Evolutionary conservation across 2,329 filamentous ascomycete species (phyloP).

Genomic region (Phyllosticta paracitricarpa): DNA sequence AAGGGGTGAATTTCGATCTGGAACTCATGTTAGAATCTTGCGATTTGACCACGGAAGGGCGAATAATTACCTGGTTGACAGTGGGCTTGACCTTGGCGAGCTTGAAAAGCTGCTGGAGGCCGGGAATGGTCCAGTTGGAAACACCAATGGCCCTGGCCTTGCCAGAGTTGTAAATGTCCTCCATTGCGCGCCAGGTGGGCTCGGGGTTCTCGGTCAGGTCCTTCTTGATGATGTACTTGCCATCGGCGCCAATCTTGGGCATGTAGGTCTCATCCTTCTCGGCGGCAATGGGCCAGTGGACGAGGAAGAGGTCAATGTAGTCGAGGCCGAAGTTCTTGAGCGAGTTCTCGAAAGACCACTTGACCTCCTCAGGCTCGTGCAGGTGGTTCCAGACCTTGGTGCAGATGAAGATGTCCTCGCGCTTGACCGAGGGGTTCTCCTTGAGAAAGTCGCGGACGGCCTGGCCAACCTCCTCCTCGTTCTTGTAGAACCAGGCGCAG

Average conservation of each 20-base stretch:
- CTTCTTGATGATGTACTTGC: slow-evolving; percentile 54
- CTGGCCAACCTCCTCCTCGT: slow-evolving; percentile 60
- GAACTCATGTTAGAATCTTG: neutral
- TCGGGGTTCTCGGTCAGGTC: slow-evolving; percentile 57
- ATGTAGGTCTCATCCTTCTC: slow-evolving; percentile 43
- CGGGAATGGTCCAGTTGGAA: slow-evolving; percentile 59
- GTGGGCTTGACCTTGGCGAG: slow-evolving; percentile 58
- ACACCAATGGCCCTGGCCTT: slow-evolving; percentile 59
- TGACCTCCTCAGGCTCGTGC: slow-evolving; percentile 48
- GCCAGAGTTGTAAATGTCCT: slow-evolving; percentile 51
- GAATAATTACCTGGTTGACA: slow-evolving; percentile 44
- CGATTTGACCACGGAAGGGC: neutral
- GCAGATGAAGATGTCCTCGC: slow-evolving; percentile 58
- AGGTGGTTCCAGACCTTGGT: slow-evolving; percentile 57
- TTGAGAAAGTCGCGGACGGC: slow-evolving; percentile 52
- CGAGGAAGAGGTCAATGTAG: slow-evolving; percentile 63
- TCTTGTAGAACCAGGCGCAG: slow-evolving; percentile 61
- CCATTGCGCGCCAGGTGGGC: slow-evolving; percentile 58
- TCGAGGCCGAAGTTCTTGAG: slow-evolving; percentile 50
- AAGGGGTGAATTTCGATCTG: slow-evolving; percentile 66
- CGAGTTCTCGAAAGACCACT: slow-evolving; percentile 51
- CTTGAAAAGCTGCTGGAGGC: slow-evolving; percentile 56
- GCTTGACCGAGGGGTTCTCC: slow-evolving; percentile 43
- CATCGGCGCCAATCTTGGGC: slow-evolving; percentile 45
- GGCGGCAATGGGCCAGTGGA: slow-evolving; percentile 49